Evolutionary conservation across 768 basidiomycete species (phyloP), one percentile per base, ranked within the genome.

Genomic region (Boletus subcaerulescens): DNA sequence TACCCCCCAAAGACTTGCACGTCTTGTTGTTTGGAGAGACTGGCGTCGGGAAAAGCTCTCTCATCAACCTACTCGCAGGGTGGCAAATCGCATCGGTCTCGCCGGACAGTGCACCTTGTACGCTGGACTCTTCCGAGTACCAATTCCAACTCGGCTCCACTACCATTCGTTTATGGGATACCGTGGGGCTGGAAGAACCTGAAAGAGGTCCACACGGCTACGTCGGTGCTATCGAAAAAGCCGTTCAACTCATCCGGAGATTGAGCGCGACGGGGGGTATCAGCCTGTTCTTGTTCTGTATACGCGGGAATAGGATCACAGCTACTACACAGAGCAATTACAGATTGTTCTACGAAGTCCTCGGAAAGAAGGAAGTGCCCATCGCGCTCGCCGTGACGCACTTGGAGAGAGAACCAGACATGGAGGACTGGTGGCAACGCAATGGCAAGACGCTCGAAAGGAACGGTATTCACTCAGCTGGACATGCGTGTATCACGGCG

Each of bases 11-110:
- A 18, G 63, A 65, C n/a, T 11, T 67, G 26, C 65, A 77, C 45
- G 59, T 77, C 33, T 53, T 78, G 17, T 40, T 78, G 17, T 78
- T 78, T 41, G 77, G 77, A 2, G 75, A 76, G 57, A 69, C 63
- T 0, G 62, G 62, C 4, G 62, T 64, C 14, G 62, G 62, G 12
- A 64, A 64, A 24, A 64, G 62, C 38, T 69, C 67, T 1, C 56
- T 68, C 45, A 63, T 68, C 49, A 69, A 69, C 31, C 55, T 69
- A 8, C 63, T 70, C 18, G 65, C 69, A 0, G 69, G 69, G 6
- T 49, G 52, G 52, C 55, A 61, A 1, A 55, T 69, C 20, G 69
- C 68, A 8, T n/a, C 41, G 4, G 45, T 62, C 32, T 70, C 67
- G 11, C 52, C 59, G 6, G 54, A 64, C 17, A 68, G 67, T 7